Conservation (phyloP, 2,329 filamentous ascomycete genomes). For the Beauveria varroae region DNA sequence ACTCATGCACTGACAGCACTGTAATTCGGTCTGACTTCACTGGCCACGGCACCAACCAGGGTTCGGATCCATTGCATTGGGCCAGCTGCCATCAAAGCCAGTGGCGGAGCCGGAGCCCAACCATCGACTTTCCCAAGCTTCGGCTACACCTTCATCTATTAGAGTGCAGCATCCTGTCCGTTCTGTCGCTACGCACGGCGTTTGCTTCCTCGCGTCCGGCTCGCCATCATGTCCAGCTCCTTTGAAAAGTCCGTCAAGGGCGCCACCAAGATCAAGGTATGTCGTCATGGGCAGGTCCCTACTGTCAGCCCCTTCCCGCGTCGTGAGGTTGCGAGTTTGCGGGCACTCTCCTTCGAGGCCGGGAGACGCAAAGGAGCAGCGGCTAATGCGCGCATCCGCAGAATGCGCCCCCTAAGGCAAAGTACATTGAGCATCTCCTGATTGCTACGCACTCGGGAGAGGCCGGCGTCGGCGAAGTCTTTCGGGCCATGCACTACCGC, state of each 20-base stretch:
- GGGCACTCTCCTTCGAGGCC: background rate
- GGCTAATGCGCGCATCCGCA: constrained; percentile 26
- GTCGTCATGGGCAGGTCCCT: background rate
- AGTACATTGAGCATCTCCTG: constrained; percentile 98
- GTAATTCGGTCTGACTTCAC: background rate
- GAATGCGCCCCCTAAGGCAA: constrained; percentile 95
- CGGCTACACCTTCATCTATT: constrained; percentile 8
- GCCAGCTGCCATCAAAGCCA: background rate
- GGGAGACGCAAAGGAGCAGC: background rate
- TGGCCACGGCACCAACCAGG: background rate
- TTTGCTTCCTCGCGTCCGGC: constrained; percentile 13
- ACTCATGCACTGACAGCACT: background rate
- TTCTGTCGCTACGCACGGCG: constrained; percentile 8
- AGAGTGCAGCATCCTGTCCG: background rate
- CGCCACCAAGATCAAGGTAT: constrained; percentile 92
- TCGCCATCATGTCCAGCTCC: constrained; percentile 62
- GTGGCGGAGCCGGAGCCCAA: constrained; percentile 11
- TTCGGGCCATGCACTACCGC: constrained; percentile 80
- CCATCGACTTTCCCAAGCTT: constrained; percentile 7
- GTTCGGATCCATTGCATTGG: constrained; percentile 5
- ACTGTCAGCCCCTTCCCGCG: background rate
- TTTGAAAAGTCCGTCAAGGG: constrained; percentile 99
- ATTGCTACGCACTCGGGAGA: constrained; percentile 92
- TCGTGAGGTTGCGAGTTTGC: background rate
- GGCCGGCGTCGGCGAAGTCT: constrained; percentile 90